A percentile compares a stretch with the other conserved stretches of the same genome.
Conservation (phyloP, 2,329 filamentous ascomycete genomes). For the Gremmenia infestans region DNA sequence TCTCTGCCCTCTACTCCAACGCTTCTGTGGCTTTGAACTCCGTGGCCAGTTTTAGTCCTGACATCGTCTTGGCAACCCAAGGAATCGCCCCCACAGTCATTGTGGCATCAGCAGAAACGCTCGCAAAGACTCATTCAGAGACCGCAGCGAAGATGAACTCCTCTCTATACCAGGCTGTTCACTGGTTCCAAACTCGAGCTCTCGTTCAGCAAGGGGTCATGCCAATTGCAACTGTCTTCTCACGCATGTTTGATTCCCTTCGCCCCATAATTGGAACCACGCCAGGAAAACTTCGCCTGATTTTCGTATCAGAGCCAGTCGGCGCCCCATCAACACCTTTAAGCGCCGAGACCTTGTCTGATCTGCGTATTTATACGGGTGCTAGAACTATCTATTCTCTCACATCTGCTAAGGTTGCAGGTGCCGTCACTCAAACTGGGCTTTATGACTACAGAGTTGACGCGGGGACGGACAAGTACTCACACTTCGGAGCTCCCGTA, state of each 20-base stretch:
- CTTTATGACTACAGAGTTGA: slow-evolving; percentile 77
- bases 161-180: slow-evolving; percentile 60
- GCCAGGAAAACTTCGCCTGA: slow-evolving; percentile 71
- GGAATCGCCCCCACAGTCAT: slow-evolving; percentile 78
- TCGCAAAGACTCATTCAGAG: slow-evolving; percentile 62
- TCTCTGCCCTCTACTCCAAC: slow-evolving; percentile 80
- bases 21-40: slow-evolving; percentile 84
- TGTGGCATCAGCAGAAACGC: slow-evolving; percentile 69
- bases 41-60: slow-evolving; percentile 67
- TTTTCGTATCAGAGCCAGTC: slow-evolving; percentile 72
- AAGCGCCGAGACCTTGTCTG: slow-evolving; percentile 65
- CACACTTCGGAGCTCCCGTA: slow-evolving; percentile 79
- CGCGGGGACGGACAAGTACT: slow-evolving; percentile 34
- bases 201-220: slow-evolving; percentile 69
- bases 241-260: slow-evolving; percentile 54
- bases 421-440: slow-evolving; percentile 81
- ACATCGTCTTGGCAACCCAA: slow-evolving; percentile 68
- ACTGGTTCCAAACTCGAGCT: slow-evolving; percentile 65
- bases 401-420: slow-evolving; percentile 76
- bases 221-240: slow-evolving; percentile 59
- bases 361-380: slow-evolving; percentile 75
- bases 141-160: slow-evolving; percentile 56
- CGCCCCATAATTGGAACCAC: slow-evolving; percentile 55
- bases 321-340: slow-evolving; percentile 59
- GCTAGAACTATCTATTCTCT: slow-evolving; percentile 82